Conservation (phyloP, 176 grass and related monocot genomes). For the Coix lacrymajobi region DNA sequence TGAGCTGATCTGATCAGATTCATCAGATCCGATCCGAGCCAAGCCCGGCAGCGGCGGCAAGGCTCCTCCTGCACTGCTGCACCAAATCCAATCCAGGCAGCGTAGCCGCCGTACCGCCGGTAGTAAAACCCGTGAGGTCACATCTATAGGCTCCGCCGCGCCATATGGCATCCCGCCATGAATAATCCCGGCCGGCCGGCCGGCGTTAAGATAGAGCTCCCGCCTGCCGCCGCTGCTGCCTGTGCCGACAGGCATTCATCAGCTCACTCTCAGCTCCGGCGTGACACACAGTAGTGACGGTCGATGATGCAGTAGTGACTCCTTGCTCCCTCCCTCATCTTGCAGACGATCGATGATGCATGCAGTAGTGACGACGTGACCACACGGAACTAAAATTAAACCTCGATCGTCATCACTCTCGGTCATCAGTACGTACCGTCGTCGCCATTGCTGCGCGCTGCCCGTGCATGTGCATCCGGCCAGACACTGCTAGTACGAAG, state of each 20-base stretch:
- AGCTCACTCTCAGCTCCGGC: neutral
- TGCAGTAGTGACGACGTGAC: neutral
- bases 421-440: neutral
- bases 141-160: neutral
- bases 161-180: neutral
- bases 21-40: no score
- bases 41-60: no score
- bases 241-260: neutral
- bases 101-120: neutral
- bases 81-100: neutral
- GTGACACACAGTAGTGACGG: conserved; percentile 30
- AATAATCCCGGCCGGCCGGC: neutral
- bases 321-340: neutral
- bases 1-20: neutral
- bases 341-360: neutral
- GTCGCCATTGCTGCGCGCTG: neutral
- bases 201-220: no score
- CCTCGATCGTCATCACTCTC: neutral
- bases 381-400: neutral
- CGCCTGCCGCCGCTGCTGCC: no score
- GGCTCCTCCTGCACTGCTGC: neutral
- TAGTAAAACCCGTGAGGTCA: conserved; percentile 3
- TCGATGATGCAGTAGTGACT: neutral
- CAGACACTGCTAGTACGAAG: no score
- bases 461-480: no score